These are phyloP conservation scores for Backusella parvicylindrica DNA, from an alignment of 192 early-diverging fungal genomes.

Conservation along the genomic window DNA sequence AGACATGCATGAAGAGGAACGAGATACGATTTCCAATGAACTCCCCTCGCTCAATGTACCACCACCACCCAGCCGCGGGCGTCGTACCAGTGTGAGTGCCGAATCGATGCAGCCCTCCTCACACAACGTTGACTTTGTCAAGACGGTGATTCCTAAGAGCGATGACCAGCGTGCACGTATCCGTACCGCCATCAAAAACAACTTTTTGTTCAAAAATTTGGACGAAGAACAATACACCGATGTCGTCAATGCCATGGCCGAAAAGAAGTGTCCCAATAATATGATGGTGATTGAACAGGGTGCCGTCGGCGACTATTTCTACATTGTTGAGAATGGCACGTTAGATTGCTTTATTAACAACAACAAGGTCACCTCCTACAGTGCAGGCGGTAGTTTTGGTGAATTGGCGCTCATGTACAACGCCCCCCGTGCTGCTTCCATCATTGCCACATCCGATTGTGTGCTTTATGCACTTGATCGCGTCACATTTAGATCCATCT, in stretches of 20 bases:
- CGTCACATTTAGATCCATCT: slow-evolving; percentile 92
- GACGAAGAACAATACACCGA: slow-evolving; percentile 96
- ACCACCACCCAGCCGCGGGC: slow-evolving; percentile 73
- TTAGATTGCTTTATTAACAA: slow-evolving; percentile 87
- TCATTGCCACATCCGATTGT: slow-evolving; percentile 76
- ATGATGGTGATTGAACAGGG: slow-evolving; percentile 91
- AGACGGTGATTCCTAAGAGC: slow-evolving; percentile 86
- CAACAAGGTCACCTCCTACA: slow-evolving; percentile 76
- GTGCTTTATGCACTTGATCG: slow-evolving; percentile 97
- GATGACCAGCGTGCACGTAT: slow-evolving; percentile 84
- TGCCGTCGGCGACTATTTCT: slow-evolving; percentile 95
- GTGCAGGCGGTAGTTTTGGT: slow-evolving; percentile 89
- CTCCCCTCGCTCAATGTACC: slow-evolving; percentile 36
- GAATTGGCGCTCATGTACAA: slow-evolving; percentile 99
- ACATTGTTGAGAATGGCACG: slow-evolving; percentile 90
- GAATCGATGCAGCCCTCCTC: slow-evolving; percentile 95
- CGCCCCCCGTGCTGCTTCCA: slow-evolving; percentile 94
- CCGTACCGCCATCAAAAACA: slow-evolving; percentile 69
- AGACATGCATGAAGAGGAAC: slow-evolving; percentile 43
- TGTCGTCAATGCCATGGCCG: slow-evolving; percentile 95
- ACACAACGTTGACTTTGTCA: slow-evolving; percentile 66
- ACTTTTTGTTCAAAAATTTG: slow-evolving; percentile 92
- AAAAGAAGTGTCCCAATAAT: slow-evolving; percentile 68
- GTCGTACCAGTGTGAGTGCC: slow-evolving; percentile 91
- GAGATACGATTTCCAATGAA: slow-evolving; percentile 34